Evolutionary conservation across 257 asterid species (phyloP).

Genomic region (Agastache rugosa): DNA sequence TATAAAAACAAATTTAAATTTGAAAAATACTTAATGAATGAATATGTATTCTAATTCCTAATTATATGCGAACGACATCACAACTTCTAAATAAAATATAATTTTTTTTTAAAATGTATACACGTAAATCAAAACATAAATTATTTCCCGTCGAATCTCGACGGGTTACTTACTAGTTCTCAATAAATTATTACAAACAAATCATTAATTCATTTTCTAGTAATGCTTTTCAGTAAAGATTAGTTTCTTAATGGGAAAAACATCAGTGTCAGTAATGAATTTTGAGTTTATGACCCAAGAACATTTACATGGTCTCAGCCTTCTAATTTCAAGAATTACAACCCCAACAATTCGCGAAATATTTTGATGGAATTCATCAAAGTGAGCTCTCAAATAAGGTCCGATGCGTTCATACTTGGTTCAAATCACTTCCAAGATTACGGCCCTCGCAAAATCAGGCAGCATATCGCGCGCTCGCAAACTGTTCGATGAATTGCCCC

Average conservation of each 20-base stretch:
- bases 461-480: conserved; percentile 56
- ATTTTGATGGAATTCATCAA: conserved; percentile 33
- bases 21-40: too few species aligned
- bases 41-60: too few species aligned
- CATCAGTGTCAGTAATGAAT: neutral
- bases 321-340: conserved; percentile 18
- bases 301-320: neutral
- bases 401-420: conserved; percentile 58
- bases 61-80: too few species aligned
- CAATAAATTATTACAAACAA: neutral
- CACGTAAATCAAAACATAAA: too few species aligned
- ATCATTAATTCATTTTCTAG: neutral
- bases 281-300: conserved; percentile 1
- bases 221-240: neutral
- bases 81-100: too few species aligned
- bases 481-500: conserved; percentile 71
- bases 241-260: neutral
- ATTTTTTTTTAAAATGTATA: too few species aligned
- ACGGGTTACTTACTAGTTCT: too few species aligned
- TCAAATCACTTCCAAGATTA: conserved; percentile 55
- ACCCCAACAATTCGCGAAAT: conserved; percentile 7
- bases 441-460: conserved; percentile 57
- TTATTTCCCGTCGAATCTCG: too few species aligned
- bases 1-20: too few species aligned
- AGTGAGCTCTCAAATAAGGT: conserved; percentile 14